Evolutionary conservation across 75 land plant species (phyloP).

Genomic region (Gnetum montanum): DNA sequence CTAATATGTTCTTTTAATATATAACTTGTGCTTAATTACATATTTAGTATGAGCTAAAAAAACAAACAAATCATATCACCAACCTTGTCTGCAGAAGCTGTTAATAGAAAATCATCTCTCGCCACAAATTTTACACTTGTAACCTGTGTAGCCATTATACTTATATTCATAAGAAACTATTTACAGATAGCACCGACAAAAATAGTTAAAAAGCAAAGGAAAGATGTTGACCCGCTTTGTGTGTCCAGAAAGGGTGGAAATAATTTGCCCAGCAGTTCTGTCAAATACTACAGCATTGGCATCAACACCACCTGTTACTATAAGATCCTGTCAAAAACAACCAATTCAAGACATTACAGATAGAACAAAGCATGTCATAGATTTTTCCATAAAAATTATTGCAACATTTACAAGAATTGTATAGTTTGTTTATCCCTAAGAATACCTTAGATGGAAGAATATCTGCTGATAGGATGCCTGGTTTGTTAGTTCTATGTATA

Average conservation of each 20-base stretch:
- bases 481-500: conserved; percentile 88
- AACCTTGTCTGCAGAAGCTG: conserved; percentile 96
- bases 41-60: not conserved
- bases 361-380: not conserved
- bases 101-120: conserved; percentile 51
- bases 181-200: too few relatives aligned
- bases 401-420: too few relatives aligned
- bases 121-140: conserved; percentile 92
- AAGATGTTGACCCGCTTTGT: conserved; percentile 65
- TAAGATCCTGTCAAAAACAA: conserved; percentile 51
- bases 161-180: not conserved
- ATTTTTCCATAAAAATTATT: too few relatives aligned
- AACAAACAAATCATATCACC: not conserved
- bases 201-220: conserved; percentile 7
- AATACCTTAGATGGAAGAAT: conserved; percentile 74
- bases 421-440: too few relatives aligned
- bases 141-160: conserved; percentile 69
- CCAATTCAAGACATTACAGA: not conserved
- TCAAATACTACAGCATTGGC: conserved; percentile 80
- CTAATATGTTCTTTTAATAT: too few relatives aligned
- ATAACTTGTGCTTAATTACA: too few relatives aligned
- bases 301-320: conserved; percentile 91
- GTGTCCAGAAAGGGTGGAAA: conserved; percentile 86
- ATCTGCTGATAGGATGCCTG: conserved; percentile 87
- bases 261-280: conserved; percentile 64